Evolutionary conservation across 73 alveolate genomes (phyloP).

Genomic region (Paramecium sonneborni): DNA sequence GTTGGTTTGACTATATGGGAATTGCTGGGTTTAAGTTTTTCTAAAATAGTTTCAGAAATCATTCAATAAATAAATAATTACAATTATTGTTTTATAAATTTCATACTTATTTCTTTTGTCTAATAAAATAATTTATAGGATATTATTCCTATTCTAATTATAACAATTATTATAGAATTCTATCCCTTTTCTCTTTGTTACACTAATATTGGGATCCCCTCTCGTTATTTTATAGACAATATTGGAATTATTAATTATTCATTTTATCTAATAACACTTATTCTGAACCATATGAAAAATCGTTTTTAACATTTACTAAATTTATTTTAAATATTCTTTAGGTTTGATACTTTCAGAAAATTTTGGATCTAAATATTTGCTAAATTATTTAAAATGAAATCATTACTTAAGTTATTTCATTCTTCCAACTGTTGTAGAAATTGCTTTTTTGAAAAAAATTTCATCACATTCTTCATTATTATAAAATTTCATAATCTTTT

Average conservation of each 20-base stretch:
- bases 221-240: not conserved
- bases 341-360: not conserved
- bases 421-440: not conserved
- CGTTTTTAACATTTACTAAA: not conserved
- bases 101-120: not conserved
- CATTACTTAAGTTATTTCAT: not conserved
- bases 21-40: conserved; percentile 20
- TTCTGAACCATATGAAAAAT: not conserved
- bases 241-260: not conserved
- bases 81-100: not conserved
- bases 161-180: not conserved
- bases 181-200: not conserved
- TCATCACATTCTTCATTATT: conserved; percentile 48
- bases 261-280: not conserved
- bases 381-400: not conserved
- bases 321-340: not conserved
- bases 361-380: not conserved
- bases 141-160: not conserved
- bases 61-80: not conserved
- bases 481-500: conserved; percentile 24
- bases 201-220: not conserved
- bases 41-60: conserved; percentile 27
- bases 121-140: not conserved
- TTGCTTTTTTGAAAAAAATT: conserved; percentile 1
- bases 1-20: not conserved